These are phyloP conservation scores for Ilex aquifolium DNA, from an alignment of 257 asterid genomes.

Conservation along the genomic window DNA sequence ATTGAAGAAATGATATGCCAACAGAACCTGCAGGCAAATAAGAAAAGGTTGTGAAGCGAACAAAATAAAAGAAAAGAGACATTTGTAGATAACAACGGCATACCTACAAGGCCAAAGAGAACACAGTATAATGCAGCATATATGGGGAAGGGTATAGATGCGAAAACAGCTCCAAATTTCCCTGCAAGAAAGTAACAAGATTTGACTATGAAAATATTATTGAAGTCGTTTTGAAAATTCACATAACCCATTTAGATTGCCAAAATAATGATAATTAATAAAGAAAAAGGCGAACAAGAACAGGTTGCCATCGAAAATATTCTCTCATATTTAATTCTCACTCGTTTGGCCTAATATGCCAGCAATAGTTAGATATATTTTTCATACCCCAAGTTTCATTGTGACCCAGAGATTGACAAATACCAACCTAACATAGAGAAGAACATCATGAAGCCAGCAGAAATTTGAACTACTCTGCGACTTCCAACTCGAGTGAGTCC, in stretches of 20 bases:
- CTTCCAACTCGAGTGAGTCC: slow-evolving; percentile 99
- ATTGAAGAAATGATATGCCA: slow-evolving; percentile 92
- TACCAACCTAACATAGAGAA: slow-evolving; percentile 78
- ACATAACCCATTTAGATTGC: no score
- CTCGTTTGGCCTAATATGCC: no score
- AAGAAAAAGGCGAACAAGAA: no score
- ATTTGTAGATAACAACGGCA: slow-evolving; percentile 10
- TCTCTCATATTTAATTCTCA: no score
- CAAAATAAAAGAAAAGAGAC: not conserved
- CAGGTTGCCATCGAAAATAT: no score
- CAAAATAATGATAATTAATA: no score
- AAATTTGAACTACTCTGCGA: slow-evolving; percentile 93
- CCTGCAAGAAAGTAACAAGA: slow-evolving; percentile 42
- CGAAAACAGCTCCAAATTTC: slow-evolving; percentile 97
- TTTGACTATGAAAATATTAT: not conserved
- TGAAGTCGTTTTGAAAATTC: no score
- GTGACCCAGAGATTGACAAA: not conserved
- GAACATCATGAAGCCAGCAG: slow-evolving; percentile 98
- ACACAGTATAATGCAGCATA: slow-evolving; percentile 89
- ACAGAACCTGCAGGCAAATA: slow-evolving; percentile 67
- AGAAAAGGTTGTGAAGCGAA: slow-evolving; percentile 1
- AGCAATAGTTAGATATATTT: no score
- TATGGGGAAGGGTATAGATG: slow-evolving; percentile 90
- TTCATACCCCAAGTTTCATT: no score
- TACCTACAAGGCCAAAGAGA: slow-evolving; percentile 97